phyloP scores from a whole-genome alignment of 2,329 filamentous ascomycete species.

The Diaporthe sp. region DNA sequence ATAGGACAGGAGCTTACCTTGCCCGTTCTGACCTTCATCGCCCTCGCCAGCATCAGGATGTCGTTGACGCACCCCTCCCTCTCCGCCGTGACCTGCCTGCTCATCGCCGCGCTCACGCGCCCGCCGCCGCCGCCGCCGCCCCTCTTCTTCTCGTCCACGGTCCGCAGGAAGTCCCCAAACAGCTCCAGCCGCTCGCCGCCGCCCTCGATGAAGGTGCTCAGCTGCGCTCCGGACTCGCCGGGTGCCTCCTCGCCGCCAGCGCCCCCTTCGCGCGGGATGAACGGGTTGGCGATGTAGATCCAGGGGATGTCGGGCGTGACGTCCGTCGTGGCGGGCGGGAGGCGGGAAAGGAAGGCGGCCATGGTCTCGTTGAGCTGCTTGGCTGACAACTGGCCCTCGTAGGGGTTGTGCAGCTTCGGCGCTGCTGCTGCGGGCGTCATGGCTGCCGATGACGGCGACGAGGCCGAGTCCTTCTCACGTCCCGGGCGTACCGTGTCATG shows the following conservation, averaged over 20 bases:
- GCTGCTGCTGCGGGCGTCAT: slow-evolving; percentile 26
- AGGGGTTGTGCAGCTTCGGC: slow-evolving; percentile 67
- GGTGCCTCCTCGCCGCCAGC: slow-evolving; percentile 66
- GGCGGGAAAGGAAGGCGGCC: slow-evolving; percentile 71
- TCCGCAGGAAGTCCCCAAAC: slow-evolving; percentile 62
- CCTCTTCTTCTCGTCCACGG: slow-evolving; percentile 51
- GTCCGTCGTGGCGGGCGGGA: slow-evolving; percentile 76
- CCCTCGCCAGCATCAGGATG: slow-evolving; percentile 72
- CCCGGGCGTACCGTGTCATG: slow-evolving; percentile 29
- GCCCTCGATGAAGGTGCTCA: slow-evolving; percentile 63
- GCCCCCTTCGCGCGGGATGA: slow-evolving; percentile 56
- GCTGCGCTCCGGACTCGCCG: slow-evolving; percentile 59
- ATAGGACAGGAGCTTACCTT: slow-evolving; percentile 65
- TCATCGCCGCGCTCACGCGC: slow-evolving; percentile 53
- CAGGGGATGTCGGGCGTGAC: slow-evolving; percentile 65
- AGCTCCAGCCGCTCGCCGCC: slow-evolving; percentile 66
- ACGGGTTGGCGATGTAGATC: slow-evolving; percentile 81
- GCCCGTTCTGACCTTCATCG: slow-evolving; percentile 71
- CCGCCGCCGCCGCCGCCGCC: slow-evolving; percentile 46
- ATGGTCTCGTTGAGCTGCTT: slow-evolving; percentile 63
- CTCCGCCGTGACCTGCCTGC: slow-evolving; percentile 63
- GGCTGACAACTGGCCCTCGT: slow-evolving; percentile 63
- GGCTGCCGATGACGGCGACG: slow-evolving; percentile 7
- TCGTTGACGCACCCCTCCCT: slow-evolving; percentile 63
- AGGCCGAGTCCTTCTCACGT: not conserved